Percentiles rank a stretch among this genome's conserved stretches.
Conservation (phyloP, 78 protist genomes). For the Neovahlkampfia damariscottae region DNA sequence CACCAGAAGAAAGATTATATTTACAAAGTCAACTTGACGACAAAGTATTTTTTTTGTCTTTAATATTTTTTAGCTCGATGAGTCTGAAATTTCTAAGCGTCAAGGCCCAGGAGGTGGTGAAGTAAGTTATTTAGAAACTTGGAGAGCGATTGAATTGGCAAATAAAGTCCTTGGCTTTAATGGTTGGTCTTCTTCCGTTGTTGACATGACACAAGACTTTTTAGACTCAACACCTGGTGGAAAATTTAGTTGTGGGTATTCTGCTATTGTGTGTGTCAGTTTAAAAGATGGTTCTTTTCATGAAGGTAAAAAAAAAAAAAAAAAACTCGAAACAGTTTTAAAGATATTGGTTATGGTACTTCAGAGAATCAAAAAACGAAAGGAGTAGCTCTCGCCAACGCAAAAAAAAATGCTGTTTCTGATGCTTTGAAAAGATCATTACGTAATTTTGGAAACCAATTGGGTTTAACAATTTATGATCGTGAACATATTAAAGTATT, state of each 20-base stretch:
- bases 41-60: background rate
- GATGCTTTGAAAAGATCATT: slow-evolving; percentile 15
- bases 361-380: background rate
- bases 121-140: background rate
- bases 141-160: background rate
- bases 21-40: background rate
- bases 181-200: slow-evolving; percentile 9
- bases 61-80: too few species aligned
- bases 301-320: too few species aligned
- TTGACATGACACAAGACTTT: background rate
- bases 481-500: background rate
- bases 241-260: background rate
- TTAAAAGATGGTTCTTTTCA: slow-evolving; percentile 9
- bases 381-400: background rate
- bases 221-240: background rate
- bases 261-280: slow-evolving; percentile 1
- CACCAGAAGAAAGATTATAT: background rate
- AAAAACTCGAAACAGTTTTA: too few species aligned
- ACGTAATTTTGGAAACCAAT: background rate
- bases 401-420: slow-evolving; percentile 15
- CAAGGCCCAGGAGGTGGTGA: slow-evolving; percentile 8
- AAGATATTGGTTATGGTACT: slow-evolving; percentile 15
- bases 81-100: slow-evolving; percentile 1
- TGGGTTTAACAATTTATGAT: slow-evolving; percentile 13
- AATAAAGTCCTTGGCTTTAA: slow-evolving; percentile 11